These are phyloP conservation scores for Jamesozyma spencerorum DNA, from an alignment of 805 yeast species.

Conservation along the genomic window DNA sequence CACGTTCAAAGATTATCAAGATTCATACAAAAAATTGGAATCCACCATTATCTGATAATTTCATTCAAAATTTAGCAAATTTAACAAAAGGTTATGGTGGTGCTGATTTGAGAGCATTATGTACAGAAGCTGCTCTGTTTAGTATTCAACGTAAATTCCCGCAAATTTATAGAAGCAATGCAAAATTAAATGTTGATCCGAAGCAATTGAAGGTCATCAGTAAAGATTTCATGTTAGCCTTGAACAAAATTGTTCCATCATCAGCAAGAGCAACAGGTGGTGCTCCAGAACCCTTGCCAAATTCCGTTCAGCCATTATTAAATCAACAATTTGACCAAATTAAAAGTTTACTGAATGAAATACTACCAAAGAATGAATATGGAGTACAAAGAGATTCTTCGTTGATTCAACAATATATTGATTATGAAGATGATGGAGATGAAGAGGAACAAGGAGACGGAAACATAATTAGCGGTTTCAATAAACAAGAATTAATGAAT, in stretches of 20 bases:
- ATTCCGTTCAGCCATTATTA: constrained; percentile 55
- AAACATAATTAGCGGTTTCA: constrained; percentile 44
- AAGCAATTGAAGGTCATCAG: constrained; percentile 61
- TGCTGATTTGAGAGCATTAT: constrained; percentile 87
- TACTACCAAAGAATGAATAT: constrained; percentile 45
- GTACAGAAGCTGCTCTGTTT: constrained; percentile 91
- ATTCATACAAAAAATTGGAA: constrained; percentile 89
- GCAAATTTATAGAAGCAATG: constrained; percentile 72
- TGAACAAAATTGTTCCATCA: constrained; percentile 84
- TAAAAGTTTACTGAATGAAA: constrained; percentile 38
- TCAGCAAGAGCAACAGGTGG: constrained; percentile 77
- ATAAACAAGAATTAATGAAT: constrained; percentile 51
- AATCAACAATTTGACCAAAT: constrained; percentile 41
- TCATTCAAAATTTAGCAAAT: constrained; percentile 59
- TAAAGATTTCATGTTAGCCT: constrained; percentile 75
- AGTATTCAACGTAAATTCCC: constrained; percentile 90
- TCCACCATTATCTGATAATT: constrained; percentile 52
- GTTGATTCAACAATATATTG: constrained; percentile 27
- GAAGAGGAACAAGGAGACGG: constrained; percentile 20
- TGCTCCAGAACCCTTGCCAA: constrained; percentile 72
- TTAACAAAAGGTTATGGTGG: constrained; percentile 96
- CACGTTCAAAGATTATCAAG: constrained; percentile 66
- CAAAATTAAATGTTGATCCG: constrained; percentile 68
- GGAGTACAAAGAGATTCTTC: constrained; percentile 17
- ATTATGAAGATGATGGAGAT: constrained; percentile 27